Evolutionary conservation across 108 stramenopile species (phyloP).

Genomic region (Poteriospumella lacustris): DNA sequence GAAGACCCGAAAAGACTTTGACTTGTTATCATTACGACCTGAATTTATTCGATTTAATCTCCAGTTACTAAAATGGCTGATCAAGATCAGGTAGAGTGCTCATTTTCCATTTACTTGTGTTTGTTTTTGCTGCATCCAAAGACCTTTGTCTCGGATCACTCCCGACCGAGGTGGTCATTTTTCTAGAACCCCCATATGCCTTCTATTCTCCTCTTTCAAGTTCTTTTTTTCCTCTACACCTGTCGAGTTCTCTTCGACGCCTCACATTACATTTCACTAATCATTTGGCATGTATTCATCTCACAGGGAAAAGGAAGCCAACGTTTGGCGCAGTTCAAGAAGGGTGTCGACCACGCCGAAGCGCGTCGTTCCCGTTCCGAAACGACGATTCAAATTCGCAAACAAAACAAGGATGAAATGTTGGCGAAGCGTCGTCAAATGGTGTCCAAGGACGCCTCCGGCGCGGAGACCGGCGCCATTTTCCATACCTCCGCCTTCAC

Average conservation of each 20-base stretch:
- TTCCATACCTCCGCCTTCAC: no score
- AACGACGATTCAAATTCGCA: conserved; percentile 92
- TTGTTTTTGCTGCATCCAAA: no score
- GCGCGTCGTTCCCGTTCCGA: conserved; percentile 85
- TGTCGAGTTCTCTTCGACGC: no score
- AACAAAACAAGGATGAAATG: conserved; percentile 90
- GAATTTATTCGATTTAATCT: no score
- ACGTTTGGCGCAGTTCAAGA: conserved; percentile 84
- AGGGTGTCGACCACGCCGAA: conserved; percentile 83
- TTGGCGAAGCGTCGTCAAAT: conserved; percentile 75
- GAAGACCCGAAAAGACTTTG: no score
- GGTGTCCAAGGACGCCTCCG: conserved; percentile 45
- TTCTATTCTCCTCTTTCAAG: not conserved
- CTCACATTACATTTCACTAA: not conserved
- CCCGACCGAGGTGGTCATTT: no score
- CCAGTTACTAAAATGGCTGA: no score
- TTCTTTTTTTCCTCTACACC: not conserved
- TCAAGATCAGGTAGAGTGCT: no score
- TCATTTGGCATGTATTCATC: not conserved
- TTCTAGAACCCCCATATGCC: not conserved
- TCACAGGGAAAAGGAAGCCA: conserved; percentile 36
- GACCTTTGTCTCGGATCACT: no score
- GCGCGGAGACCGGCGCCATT: conserved; percentile 24
- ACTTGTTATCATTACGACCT: no score
- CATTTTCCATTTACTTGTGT: no score